phyloP scores from a whole-genome alignment of 2,329 filamentous ascomycete genomes.

The Verticillium isaacii region DNA sequence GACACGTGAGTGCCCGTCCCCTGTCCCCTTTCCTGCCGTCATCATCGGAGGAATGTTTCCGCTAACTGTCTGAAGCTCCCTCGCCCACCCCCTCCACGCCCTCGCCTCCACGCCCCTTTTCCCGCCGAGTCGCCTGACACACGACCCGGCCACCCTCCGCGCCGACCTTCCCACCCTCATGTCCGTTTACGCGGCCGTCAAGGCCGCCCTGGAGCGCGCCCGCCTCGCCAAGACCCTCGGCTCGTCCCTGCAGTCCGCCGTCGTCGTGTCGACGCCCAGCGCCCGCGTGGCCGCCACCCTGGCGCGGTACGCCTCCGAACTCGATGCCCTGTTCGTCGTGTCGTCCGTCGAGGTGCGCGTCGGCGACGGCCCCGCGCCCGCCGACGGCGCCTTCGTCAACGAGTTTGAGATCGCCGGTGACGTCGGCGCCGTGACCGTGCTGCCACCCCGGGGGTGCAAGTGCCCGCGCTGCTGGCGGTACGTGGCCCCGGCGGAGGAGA shows the following conservation, averaged over 20 bases:
- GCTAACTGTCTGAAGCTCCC: conserved; percentile 17
- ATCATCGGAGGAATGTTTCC: background rate
- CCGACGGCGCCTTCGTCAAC: conserved; percentile 36
- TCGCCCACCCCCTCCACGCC: conserved; percentile 37
- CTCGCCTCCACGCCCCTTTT: conserved; percentile 41
- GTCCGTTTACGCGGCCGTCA: conserved; percentile 61
- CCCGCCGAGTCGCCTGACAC: conserved; percentile 30
- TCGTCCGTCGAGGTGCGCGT: conserved; percentile 53
- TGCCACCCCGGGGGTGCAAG: conserved; percentile 56
- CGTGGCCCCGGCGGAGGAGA: conserved; percentile 59
- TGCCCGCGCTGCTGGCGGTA: conserved; percentile 90
- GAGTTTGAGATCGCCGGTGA: conserved; percentile 32
- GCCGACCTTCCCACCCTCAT: conserved; percentile 43
- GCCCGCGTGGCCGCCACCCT: conserved; percentile 27
- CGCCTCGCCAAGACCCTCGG: conserved; percentile 68
- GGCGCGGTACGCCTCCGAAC: conserved; percentile 40
- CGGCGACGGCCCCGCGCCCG: conserved; percentile 9
- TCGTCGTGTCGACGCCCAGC: conserved; percentile 49
- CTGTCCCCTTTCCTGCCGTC: too few species aligned
- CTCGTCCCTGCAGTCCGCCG: conserved; percentile 73
- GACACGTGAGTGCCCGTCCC: conserved; percentile 29
- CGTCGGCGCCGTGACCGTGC: conserved; percentile 34
- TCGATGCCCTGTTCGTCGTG: conserved; percentile 64
- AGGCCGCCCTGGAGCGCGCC: conserved; percentile 69
- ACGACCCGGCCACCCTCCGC: conserved; percentile 33